phyloP scores from a whole-genome alignment of 495 filamentous ascomycete species.

The Aspergillus bertholletiae region DNA sequence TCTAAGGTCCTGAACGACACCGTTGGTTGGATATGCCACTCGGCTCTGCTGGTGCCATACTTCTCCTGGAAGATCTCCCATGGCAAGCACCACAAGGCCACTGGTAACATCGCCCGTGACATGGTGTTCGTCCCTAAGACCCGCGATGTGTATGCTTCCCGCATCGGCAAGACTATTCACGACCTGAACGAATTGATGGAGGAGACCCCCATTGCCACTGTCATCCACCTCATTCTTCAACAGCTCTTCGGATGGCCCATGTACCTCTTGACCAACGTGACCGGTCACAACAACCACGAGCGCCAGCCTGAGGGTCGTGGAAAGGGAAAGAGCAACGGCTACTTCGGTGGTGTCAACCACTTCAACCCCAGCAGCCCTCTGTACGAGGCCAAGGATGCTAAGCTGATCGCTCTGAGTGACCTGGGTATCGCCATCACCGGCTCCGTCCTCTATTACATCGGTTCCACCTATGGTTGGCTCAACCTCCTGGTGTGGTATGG shows the following conservation, averaged over 20 bases:
- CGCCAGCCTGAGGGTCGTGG: conserved; percentile 82
- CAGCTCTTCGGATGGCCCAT: conserved; percentile 88
- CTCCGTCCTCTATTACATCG: conserved; percentile 55
- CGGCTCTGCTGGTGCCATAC: conserved; percentile 77
- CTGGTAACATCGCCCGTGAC: conserved; percentile 90
- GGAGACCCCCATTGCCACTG: conserved; percentile 87
- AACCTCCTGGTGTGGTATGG: conserved; percentile 94
- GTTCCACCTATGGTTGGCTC: conserved; percentile 71
- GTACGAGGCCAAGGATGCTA: conserved; percentile 85
- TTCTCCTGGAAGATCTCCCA: conserved; percentile 94
- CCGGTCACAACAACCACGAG: conserved; percentile 91
- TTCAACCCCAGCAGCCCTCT: conserved; percentile 84
- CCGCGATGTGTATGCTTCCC: conserved; percentile 67
- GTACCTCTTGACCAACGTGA: conserved; percentile 81
- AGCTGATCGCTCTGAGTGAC: conserved; percentile 80
- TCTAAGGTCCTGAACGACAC: conserved; percentile 79
- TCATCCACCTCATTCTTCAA: conserved; percentile 68
- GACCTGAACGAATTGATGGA: conserved; percentile 85
- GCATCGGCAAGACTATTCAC: conserved; percentile 65
- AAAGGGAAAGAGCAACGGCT: conserved; percentile 84
- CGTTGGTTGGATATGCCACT: conserved; percentile 83
- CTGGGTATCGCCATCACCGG: conserved; percentile 63
- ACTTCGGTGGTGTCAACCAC: conserved; percentile 82
- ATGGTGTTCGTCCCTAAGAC: conserved; percentile 96
- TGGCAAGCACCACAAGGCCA: conserved; percentile 94